Conservation (phyloP, 2,329 filamentous ascomycete species). For the Fusarium annulatum region DNA sequence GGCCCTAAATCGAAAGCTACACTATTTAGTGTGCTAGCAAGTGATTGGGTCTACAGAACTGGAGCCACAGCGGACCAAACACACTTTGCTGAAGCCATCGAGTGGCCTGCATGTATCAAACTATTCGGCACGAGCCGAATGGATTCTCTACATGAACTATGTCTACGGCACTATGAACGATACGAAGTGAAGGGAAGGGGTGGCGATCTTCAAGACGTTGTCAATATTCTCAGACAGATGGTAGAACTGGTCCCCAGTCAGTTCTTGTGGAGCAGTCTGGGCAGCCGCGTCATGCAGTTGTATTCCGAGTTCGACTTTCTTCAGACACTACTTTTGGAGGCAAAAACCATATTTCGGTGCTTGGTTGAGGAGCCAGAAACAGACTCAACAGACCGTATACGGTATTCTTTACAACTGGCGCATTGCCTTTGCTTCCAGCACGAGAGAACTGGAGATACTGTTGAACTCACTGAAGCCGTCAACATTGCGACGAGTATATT, state of each 20-base stretch:
- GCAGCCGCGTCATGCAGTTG: neutral
- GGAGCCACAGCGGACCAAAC: neutral
- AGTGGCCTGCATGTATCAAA: neutral
- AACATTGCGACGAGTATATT: accelerated
- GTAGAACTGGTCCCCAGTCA: neutral
- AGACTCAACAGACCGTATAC: accelerated
- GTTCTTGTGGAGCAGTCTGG: neutral
- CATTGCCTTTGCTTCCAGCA: neutral
- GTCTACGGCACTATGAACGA: neutral
- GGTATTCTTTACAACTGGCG: neutral
- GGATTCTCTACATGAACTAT: neutral
- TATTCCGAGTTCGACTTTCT: neutral
- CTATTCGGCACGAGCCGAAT: neutral
- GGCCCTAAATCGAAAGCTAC: neutral
- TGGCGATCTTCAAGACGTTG: neutral
- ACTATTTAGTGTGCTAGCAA: neutral
- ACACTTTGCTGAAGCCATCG: neutral
- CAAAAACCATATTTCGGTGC: neutral
- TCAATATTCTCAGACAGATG: neutral
- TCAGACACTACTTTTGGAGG: neutral
- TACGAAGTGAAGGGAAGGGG: neutral
- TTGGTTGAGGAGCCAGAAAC: accelerated
- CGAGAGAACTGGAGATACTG: neutral
- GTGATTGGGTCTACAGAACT: neutral
- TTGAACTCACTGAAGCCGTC: neutral